Percentiles rank a stretch among this genome's conserved stretches.
phyloP scores from a whole-genome alignment of 208 protist species.

The Leishmania arabica region DNA sequence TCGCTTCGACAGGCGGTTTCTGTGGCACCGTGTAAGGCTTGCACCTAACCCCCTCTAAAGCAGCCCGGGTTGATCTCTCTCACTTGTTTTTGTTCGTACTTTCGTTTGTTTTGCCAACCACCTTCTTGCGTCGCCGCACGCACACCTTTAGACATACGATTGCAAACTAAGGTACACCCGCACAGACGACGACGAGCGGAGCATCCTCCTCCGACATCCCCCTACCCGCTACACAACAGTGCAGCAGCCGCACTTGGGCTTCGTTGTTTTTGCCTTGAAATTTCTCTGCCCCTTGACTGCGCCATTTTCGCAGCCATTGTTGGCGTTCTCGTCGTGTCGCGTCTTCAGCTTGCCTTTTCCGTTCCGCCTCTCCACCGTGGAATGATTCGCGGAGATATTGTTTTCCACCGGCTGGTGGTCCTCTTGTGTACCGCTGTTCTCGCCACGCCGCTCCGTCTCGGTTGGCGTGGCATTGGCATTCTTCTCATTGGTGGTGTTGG shows the following conservation, averaged over 20 bases:
- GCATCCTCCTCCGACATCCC: not conserved
- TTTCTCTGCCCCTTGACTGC: not conserved
- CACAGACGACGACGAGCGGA: not conserved
- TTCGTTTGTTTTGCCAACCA: too few species aligned
- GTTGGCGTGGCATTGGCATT: not conserved
- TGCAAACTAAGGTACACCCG: not conserved
- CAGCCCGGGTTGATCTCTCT: not conserved
- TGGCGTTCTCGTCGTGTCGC: not conserved
- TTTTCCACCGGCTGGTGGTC: constrained; percentile 29
- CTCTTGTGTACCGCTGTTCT: not conserved
- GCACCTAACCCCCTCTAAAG: not conserved
- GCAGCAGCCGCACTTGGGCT: constrained; percentile 33
- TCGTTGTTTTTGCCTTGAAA: not conserved
- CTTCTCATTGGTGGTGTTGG: not conserved
- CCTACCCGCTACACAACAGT: not conserved
- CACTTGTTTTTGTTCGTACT: too few species aligned
- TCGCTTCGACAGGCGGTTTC: not conserved
- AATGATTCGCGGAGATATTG: not conserved
- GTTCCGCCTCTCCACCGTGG: not conserved
- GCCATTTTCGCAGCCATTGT: not conserved
- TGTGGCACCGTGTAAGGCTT: not conserved
- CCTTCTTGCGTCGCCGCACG: not conserved
- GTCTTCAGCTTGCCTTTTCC: not conserved
- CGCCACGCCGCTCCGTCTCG: not conserved
- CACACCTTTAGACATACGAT: not conserved